These are phyloP conservation scores for Talaromyces sp. DNA, from an alignment of 2,329 filamentous ascomycete genomes.

Conservation along the genomic window DNA sequence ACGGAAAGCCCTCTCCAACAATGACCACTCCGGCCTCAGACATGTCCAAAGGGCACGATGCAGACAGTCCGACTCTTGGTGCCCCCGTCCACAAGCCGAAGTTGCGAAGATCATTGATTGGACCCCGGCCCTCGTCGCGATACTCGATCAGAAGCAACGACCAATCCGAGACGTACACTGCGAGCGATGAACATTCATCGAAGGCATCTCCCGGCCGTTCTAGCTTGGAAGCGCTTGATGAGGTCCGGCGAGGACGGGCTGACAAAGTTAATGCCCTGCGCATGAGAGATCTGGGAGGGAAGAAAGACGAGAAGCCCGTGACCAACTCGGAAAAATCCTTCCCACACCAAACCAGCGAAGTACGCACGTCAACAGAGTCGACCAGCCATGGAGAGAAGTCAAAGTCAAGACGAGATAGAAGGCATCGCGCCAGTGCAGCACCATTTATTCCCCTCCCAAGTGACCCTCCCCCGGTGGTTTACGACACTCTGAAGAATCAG, in stretches of 20 bases:
- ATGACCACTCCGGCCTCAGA: constrained; percentile 1
- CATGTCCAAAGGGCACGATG: background rate
- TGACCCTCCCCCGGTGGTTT: constrained; percentile 13
- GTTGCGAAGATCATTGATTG: constrained; percentile 4
- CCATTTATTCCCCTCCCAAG: constrained; percentile 17
- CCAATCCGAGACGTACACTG: background rate
- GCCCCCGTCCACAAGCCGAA: constrained; percentile 1
- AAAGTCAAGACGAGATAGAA: background rate
- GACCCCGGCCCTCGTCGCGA: constrained; percentile 5
- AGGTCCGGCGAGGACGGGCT: constrained; percentile 15
- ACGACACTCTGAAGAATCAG: background rate
- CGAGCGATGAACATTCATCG: constrained; percentile 4
- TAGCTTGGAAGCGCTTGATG: constrained; percentile 10
- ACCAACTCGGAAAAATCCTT: background rate
- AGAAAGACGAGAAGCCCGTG: constrained; percentile 14
- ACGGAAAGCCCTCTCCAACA: background rate
- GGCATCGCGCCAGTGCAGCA: constrained; percentile 8
- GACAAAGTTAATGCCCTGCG: constrained; percentile 22
- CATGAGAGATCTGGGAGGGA: constrained; percentile 22
- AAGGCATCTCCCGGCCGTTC: constrained; percentile 7
- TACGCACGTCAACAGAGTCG: background rate
- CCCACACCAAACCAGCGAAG: background rate
- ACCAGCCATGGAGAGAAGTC: background rate
- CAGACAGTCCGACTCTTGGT: constrained; percentile 9
- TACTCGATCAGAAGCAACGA: constrained; percentile 7